Evolutionary conservation across 2,329 filamentous ascomycete species (phyloP), one percentile per base, ranked within the genome.

Genomic region (Monilinia fructigena): DNA sequence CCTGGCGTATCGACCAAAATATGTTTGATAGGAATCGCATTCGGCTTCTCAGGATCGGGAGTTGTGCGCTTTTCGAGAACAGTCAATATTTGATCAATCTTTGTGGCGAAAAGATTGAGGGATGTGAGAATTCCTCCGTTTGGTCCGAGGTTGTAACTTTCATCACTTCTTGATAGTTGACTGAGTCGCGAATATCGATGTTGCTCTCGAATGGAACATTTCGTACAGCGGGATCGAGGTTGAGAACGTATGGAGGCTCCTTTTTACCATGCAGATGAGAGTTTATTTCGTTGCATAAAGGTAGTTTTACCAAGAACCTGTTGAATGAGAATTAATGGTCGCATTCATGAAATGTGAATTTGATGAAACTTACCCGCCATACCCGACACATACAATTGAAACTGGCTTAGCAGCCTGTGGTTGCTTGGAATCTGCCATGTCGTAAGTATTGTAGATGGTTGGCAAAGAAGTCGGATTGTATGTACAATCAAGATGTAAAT

Each of bases 161-260:
- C 96, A 99, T 99, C 70, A 99, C 95, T 79, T 99, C 94, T 78
- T 97, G 95, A 83, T 99, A 99, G 84, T 99, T 97, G 78, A 99
- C 94, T 35, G 91, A 95, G 80, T 99, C 95, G 75, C 96, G 92
- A 73, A 99, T 99, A 79, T 99, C 95, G 80, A 99, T 98, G 79
- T 99, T 99, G 78, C 90, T 88, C 72, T 97, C 94, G 76, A 97
- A 99, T 3, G 96, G 95, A 8, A 97, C 91, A 72, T 89, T 92
- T 75, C 93, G 86, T 11, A 99, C 95, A 52, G 96, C 95, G 1
- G 95, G 95, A 76, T 99, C 95, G 69, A 99, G 89, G 79, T 99
- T 99, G 76, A 99, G 88, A 67, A 98, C 93, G 78, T 99, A 99
- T 5, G 96, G 95, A 1, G 92, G 88, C 23, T 89, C 85, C 67